Evolutionary conservation across 192 early-diverging fungal species (phyloP), one percentile per base, ranked within the genome.

Genomic region (Backusella westeae): DNA sequence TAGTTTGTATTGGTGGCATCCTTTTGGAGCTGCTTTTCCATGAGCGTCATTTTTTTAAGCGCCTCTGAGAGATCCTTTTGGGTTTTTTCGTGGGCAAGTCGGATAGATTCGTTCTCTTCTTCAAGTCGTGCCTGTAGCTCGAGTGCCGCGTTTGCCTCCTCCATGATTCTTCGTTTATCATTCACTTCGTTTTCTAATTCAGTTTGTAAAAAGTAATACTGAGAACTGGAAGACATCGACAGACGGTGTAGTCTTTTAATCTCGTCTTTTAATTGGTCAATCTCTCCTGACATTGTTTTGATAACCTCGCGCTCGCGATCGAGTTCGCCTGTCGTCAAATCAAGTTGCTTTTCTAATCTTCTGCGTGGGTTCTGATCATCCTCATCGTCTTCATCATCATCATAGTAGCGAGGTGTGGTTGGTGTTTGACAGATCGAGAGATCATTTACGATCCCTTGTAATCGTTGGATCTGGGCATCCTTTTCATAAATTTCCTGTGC

Each of bases 281-380:
- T 32, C n/a, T 75, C 74, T 21, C 10, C 38, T 4, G 56, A 66
- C 29, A 65, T n/a, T 14, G 38, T 12, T n/a, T 67, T 67, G 17
- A 41, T 65, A 9, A 66, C 26, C 19, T 67, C 35, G 14, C 65
- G 63, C 23, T 75, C 74, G 4, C 39, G 32, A 29, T 75, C 74
- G 4, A 75, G 65, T 17, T 75, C 63, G 19, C 71, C 32, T 17
- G 52, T 63, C 9, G 75, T 42, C 6, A 68, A 23, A 42, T 82
- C 81, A 15, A 84, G 71, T 19, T 87, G 79, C 10, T 38, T 74
- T 36, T 84, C 81, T 3, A 79, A 72, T 17, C 73, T 75, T 41
- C 73, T 71, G 0, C 74, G 36, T 19, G 56, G 39, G 26, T 39
- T 49, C 36, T 21, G 26, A 19, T 49, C 42, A 4, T 73, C 53